A percentile compares a stretch with the other conserved stretches of the same genome.
phyloP scores from a whole-genome alignment of 768 basidiomycete genomes.

The Hortiboletus flavorubellus region DNA sequence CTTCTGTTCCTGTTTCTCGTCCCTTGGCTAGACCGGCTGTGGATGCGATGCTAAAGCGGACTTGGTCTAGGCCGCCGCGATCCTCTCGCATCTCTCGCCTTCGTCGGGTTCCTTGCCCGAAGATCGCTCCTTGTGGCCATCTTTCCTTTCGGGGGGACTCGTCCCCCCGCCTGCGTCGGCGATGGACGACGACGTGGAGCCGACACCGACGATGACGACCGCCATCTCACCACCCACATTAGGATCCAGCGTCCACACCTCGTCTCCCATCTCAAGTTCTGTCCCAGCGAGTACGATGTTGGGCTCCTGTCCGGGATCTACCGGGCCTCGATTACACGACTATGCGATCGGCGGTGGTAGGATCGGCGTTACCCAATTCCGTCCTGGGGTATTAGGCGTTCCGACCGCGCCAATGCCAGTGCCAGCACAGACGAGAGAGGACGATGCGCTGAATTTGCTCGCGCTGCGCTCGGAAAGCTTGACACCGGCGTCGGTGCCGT shows the following conservation, averaged over 20 bases:
- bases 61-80: constrained; percentile 76
- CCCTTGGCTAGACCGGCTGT: neutral
- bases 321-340: constrained; percentile 64
- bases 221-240: constrained; percentile 9
- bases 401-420: constrained; percentile 11
- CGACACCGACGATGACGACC: constrained; percentile 16
- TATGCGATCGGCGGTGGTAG: constrained; percentile 44
- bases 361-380: constrained; percentile 51
- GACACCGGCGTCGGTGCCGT: constrained; percentile 18
- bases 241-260: neutral
- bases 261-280: constrained; percentile 45
- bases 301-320: neutral
- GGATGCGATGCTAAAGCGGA: constrained; percentile 4
- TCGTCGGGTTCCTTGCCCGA: constrained; percentile 76
- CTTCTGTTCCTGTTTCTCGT: neutral
- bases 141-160: constrained; percentile 69
- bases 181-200: constrained; percentile 8
- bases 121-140: constrained; percentile 91
- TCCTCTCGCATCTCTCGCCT: constrained; percentile 83
- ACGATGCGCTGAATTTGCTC: constrained; percentile 28
- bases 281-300: constrained; percentile 38
- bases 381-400: constrained; percentile 52
- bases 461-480: constrained; percentile 17
- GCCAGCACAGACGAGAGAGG: constrained; percentile 11
- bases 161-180: constrained; percentile 48